Percentiles rank a stretch among this genome's conserved stretches.
Evolutionary conservation across 805 yeast species (phyloP).

Genomic region (Kodamaea neixiangensis): DNA sequence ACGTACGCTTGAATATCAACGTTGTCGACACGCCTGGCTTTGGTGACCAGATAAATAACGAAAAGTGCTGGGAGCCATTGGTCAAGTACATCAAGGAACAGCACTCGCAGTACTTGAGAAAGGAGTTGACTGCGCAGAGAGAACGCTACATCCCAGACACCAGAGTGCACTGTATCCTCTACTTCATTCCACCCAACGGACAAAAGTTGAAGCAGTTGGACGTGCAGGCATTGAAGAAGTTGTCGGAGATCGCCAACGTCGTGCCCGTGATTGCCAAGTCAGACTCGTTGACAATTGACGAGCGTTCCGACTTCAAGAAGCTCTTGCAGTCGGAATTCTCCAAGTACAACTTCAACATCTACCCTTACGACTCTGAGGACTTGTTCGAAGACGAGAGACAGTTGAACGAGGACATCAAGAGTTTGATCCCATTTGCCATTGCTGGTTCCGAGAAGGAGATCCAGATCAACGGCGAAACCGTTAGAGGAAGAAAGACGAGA

Average conservation of each 20-base stretch:
- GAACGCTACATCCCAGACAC: conserved; percentile 81
- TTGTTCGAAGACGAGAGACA: conserved; percentile 71
- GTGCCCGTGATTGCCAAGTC: conserved; percentile 95
- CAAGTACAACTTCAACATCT: conserved; percentile 70
- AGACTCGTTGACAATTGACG: conserved; percentile 84
- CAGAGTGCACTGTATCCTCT: conserved; percentile 90
- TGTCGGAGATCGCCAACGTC: conserved; percentile 88
- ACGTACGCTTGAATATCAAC: conserved; percentile 81
- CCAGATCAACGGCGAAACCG: conserved; percentile 71
- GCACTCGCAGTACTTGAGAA: conserved; percentile 86
- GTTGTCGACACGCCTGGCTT: conserved; percentile 97
- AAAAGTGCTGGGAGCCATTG: conserved; percentile 95
- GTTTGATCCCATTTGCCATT: conserved; percentile 87
- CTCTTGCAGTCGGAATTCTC: conserved; percentile 74
- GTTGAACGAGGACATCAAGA: conserved; percentile 70
- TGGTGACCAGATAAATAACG: conserved; percentile 95
- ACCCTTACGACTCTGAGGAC: conserved; percentile 78
- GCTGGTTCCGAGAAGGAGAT: conserved; percentile 86
- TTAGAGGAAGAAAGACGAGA: conserved; percentile 87
- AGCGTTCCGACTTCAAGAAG: conserved; percentile 77
- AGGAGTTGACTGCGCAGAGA: conserved; percentile 92
- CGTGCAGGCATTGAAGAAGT: conserved; percentile 75
- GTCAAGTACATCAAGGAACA: conserved; percentile 94
- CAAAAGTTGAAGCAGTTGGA: conserved; percentile 85
- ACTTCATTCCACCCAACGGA: conserved; percentile 87